A percentile compares a stretch with the other conserved stretches of the same genome.
Evolutionary conservation across 163 green algal species (phyloP).

Genomic region (Scenedesmus sp.): DNA sequence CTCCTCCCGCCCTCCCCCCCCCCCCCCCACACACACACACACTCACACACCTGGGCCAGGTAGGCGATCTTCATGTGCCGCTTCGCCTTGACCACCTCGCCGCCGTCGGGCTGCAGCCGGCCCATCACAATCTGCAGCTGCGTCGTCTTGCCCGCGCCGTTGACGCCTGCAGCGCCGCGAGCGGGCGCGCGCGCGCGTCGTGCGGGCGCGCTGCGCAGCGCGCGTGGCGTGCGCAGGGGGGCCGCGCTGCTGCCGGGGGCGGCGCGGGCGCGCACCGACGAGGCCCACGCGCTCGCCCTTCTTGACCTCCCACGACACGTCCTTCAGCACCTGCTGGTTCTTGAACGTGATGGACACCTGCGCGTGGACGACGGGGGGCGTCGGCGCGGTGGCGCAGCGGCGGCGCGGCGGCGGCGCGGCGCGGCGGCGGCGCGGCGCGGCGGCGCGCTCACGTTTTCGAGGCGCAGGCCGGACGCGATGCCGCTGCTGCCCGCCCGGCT

Average conservation of each 20-base stretch:
- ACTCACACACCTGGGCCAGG: slow-evolving; percentile 87
- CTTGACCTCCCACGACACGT: slow-evolving; percentile 96
- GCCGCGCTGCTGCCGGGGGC: neutral
- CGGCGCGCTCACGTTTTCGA: slow-evolving; percentile 57
- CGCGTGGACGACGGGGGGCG: no score
- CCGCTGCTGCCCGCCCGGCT: slow-evolving; percentile 44
- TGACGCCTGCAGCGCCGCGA: slow-evolving; percentile 76
- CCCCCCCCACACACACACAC: neutral
- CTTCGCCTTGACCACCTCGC: slow-evolving; percentile 90
- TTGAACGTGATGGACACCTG: slow-evolving; percentile 96
- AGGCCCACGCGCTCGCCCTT: slow-evolving; percentile 96
- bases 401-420: neutral
- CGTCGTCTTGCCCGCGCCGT: slow-evolving; percentile 98
- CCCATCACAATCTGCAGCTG: slow-evolving; percentile 98
- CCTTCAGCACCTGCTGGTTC: slow-evolving; percentile 91
- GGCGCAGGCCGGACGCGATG: slow-evolving; percentile 60
- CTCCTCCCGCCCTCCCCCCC: neutral
- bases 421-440: neutral
- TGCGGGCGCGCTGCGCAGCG: no score
- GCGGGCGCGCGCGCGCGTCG: no score
- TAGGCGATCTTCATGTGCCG: slow-evolving; percentile 94
- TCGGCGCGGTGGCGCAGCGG: no score
- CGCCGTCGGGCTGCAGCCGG: slow-evolving; percentile 82
- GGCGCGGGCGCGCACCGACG: slow-evolving; percentile 73
- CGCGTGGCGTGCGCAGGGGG: no score